Evolutionary conservation across 768 basidiomycete species (phyloP).

Genomic region (Rhizopogon roseolus): DNA sequence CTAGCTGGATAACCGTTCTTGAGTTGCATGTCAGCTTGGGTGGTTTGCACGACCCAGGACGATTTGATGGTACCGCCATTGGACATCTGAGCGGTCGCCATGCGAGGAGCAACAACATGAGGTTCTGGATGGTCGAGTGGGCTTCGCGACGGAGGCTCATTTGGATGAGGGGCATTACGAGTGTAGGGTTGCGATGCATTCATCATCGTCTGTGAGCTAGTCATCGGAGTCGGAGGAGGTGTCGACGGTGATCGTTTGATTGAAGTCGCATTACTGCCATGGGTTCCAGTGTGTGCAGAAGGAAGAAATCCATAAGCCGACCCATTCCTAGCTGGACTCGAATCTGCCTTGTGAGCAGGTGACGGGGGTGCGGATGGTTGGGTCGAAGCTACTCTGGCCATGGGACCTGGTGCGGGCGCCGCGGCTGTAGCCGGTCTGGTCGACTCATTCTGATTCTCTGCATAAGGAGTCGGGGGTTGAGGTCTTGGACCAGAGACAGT

Average conservation of each 20-base stretch:
- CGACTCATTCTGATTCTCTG: conserved; percentile 16
- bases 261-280: conserved; percentile 7
- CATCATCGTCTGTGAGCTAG: conserved; percentile 12
- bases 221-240: conserved; percentile 16
- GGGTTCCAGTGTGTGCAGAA: conserved; percentile 13
- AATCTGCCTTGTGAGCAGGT: conserved; percentile 8
- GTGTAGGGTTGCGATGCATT: conserved; percentile 21
- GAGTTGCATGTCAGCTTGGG: conserved; percentile 11
- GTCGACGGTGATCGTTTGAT: conserved; percentile 16
- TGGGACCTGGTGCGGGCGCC: not conserved
- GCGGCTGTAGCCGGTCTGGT: not conserved
- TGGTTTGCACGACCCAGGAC: conserved; percentile 28
- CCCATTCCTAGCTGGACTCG: conserved; percentile 12
- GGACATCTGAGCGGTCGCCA: conserved; percentile 9
- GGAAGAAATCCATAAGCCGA: conserved; percentile 6
- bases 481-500: conserved; percentile 23
- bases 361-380: conserved; percentile 18
- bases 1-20: conserved; percentile 15
- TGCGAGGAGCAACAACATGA: conserved; percentile 10
- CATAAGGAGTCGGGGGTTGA: conserved; percentile 23
- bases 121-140: not conserved
- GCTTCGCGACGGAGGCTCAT: not conserved
- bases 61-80: conserved; percentile 19
- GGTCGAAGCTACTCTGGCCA: conserved; percentile 5
- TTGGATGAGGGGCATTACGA: conserved; percentile 13